A percentile compares a stretch with the other conserved stretches of the same genome.
Conservation (phyloP, 192 early-diverging fungal genomes). For the Entophlyctis luteolus region DNA sequence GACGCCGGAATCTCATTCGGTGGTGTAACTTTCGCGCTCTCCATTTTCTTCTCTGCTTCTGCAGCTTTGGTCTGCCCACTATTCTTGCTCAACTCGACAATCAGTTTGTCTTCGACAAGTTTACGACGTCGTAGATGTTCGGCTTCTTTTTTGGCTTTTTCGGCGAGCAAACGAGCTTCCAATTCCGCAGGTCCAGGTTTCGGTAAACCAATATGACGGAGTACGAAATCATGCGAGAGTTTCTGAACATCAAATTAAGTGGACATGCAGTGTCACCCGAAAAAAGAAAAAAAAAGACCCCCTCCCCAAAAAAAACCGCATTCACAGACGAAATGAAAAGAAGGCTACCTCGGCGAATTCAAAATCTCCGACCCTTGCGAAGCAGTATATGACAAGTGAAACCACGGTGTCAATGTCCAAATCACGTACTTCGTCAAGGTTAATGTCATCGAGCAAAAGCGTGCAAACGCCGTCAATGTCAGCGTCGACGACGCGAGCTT, state of each 20-base stretch:
- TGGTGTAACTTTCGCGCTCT: neutral
- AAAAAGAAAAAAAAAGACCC: too few relatives aligned
- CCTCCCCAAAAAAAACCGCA: too few relatives aligned
- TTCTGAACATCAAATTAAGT: neutral
- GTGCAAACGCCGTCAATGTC: conserved; percentile 3
- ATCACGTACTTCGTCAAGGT: neutral
- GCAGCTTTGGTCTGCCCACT: neutral
- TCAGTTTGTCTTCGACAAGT: conserved; percentile 1
- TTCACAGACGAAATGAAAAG: too few relatives aligned
- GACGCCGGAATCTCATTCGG: too few relatives aligned
- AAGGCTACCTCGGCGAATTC: neutral
- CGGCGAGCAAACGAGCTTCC: neutral
- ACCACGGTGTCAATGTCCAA: neutral
- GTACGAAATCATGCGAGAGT: neutral
- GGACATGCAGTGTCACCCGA: neutral
- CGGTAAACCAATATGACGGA: neutral
- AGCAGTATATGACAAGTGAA: neutral
- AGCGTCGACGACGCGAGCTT: conserved; percentile 9
- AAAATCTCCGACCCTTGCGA: conserved; percentile 6
- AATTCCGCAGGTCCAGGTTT: neutral
- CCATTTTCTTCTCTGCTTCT: neutral
- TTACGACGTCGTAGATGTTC: neutral
- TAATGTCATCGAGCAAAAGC: neutral
- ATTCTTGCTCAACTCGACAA: neutral
- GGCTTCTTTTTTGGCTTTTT: neutral